A percentile compares a stretch with the other conserved stretches of the same genome.
Conservation (phyloP, 2,329 filamentous ascomycete species). For the Talaromyces pinophilus region DNA sequence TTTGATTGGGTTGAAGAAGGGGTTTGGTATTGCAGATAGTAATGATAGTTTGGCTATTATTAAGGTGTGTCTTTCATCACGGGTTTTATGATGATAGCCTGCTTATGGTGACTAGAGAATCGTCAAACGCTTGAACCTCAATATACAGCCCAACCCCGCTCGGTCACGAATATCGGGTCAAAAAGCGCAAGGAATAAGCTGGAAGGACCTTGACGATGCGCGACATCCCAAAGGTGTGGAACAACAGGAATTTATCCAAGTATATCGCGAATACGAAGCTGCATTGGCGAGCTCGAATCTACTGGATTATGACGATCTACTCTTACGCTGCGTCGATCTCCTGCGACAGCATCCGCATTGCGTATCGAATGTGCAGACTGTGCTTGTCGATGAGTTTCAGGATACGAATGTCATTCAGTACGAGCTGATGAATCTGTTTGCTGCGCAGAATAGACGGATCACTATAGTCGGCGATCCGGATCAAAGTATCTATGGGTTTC, state of each 20-base stretch:
- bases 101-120: constrained; percentile 57
- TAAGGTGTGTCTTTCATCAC: constrained; percentile 43
- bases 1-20: constrained; percentile 75
- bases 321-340: constrained; percentile 79
- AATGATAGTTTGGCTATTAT: constrained; percentile 78
- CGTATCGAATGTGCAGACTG: constrained; percentile 84
- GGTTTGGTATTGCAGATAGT: constrained; percentile 89
- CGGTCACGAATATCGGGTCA: constrained; percentile 70
- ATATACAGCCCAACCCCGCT: constrained; percentile 69
- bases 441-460: constrained; percentile 70
- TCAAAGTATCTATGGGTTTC: constrained; percentile 96
- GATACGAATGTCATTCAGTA: constrained; percentile 96
- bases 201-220: constrained; percentile 46
- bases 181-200: constrained; percentile 58
- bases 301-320: constrained; percentile 90
- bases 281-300: constrained; percentile 75
- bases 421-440: constrained; percentile 86
- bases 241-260: constrained; percentile 64
- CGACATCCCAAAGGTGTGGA: constrained; percentile 46
- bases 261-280: constrained; percentile 75
- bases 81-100: too few relatives aligned
- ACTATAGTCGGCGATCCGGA: constrained; percentile 96
- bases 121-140: constrained; percentile 69
- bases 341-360: constrained; percentile 72
- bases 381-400: constrained; percentile 96